phyloP scores from a whole-genome alignment of 805 yeast species.

The Ogataea dorogensis region DNA sequence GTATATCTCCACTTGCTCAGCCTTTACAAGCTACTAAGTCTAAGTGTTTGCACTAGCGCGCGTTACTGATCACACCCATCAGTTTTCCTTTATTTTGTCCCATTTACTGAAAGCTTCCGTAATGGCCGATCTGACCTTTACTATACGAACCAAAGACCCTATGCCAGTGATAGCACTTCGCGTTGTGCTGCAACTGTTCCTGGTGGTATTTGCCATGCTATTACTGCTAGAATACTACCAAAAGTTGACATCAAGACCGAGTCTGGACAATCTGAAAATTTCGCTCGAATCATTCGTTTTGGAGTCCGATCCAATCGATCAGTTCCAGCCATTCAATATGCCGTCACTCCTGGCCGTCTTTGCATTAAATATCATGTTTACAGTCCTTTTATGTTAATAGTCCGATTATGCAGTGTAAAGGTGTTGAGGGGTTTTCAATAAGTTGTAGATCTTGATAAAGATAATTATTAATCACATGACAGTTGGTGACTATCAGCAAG shows the following conservation, averaged over 20 bases:
- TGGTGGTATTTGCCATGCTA: background rate
- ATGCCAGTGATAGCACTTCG: background rate
- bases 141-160: background rate
- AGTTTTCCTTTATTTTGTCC: too few relatives aligned
- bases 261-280: background rate
- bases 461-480: constrained; percentile 3
- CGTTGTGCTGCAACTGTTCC: constrained; percentile 3
- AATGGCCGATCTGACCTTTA: constrained; percentile 3
- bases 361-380: constrained; percentile 6
- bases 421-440: background rate
- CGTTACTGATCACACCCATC: too few relatives aligned
- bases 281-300: background rate
- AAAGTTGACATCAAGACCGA: background rate
- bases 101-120: too few relatives aligned
- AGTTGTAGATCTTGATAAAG: background rate
- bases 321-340: constrained; percentile 16
- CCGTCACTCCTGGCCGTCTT: constrained; percentile 11
- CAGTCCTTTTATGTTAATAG: constrained; percentile 13
- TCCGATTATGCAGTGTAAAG: constrained; percentile 5
- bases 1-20: background rate
- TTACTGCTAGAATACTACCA: constrained; percentile 1
- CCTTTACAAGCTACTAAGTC: too few relatives aligned
- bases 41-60: too few relatives aligned
- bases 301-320: constrained; percentile 14
- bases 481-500: constrained; percentile 18